A percentile compares a stretch with the other conserved stretches of the same genome.
Conservation (phyloP, 108 stramenopile genomes). For the Skeletonema tropicum region DNA sequence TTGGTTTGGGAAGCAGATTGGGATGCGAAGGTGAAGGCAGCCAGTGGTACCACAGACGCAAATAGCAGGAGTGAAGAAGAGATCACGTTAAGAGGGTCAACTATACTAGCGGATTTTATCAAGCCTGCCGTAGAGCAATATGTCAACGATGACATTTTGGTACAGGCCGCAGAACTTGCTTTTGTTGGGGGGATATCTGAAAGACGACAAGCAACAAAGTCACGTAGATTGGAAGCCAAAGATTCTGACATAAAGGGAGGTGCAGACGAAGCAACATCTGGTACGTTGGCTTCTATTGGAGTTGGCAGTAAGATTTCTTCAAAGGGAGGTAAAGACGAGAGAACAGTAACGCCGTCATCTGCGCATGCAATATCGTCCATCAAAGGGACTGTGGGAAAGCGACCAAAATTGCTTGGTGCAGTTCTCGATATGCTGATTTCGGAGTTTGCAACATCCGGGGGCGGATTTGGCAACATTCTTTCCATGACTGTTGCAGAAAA, state of each 20-base stretch:
- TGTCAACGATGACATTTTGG: conserved; percentile 42
- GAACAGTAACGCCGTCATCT: conserved; percentile 33
- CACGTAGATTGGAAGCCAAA: conserved; percentile 57
- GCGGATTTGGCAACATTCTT: conserved; percentile 19
- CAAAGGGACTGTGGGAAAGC: conserved; percentile 61
- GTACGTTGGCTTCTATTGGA: conserved; percentile 19
- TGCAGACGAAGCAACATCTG: conserved; percentile 10
- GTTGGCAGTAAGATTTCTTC: conserved; percentile 21
- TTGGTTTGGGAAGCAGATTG: conserved; percentile 90
- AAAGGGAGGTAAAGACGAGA: conserved; percentile 1
- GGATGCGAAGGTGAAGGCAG: conserved; percentile 56
- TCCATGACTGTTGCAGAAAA: conserved; percentile 14
- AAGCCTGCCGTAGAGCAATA: conserved; percentile 66
- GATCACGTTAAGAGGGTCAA: conserved; percentile 60
- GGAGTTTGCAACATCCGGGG: conserved; percentile 57
- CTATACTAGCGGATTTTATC: conserved; percentile 71
- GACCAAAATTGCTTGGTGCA: conserved; percentile 76
- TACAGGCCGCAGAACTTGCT: conserved; percentile 59
- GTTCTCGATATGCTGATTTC: conserved; percentile 81
- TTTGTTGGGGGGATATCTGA: conserved; percentile 70
- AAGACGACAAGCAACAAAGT: conserved; percentile 63
- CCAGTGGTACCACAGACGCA: conserved; percentile 12
- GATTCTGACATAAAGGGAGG: conserved; percentile 14
- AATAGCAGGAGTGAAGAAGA: conserved; percentile 46
- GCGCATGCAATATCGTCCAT: conserved; percentile 44